phyloP scores from a whole-genome alignment of 768 basidiomycete species.

The Xanthoconium stramineum region DNA sequence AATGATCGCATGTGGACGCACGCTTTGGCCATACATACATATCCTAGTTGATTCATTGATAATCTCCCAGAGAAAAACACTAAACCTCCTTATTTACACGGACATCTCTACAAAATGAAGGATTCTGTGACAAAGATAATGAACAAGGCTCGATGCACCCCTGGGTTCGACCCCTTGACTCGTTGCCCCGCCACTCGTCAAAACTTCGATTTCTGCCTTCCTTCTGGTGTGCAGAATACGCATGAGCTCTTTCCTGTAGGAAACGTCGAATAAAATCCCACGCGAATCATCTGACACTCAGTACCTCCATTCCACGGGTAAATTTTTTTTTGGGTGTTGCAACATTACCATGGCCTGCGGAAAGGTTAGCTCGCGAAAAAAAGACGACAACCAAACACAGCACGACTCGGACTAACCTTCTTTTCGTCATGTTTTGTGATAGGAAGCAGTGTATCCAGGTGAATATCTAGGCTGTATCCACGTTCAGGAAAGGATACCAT shows the following conservation, averaged over 20 bases:
- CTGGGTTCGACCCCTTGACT: neutral
- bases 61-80: too few relatives aligned
- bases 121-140: constrained; percentile 28
- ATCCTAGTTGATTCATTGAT: too few relatives aligned
- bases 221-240: constrained; percentile 77
- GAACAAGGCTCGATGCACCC: constrained; percentile 19
- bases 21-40: too few relatives aligned
- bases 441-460: constrained; percentile 59
- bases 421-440: constrained; percentile 69
- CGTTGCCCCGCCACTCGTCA: constrained; percentile 27
- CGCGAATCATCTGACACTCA: constrained; percentile 13
- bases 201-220: constrained; percentile 90
- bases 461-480: constrained; percentile 54
- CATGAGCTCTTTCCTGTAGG: constrained; percentile 69
- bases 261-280: constrained; percentile 1
- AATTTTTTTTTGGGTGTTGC: constrained; percentile 31
- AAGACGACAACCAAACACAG: neutral
- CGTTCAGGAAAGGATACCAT: neutral
- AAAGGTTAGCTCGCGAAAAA: neutral
- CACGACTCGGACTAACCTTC: constrained; percentile 47
- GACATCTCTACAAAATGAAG: constrained; percentile 28
- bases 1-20: too few relatives aligned
- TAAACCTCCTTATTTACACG: neutral
- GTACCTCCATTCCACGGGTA: constrained; percentile 71
- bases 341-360: constrained; percentile 67